Conservation (phyloP, 2,329 filamentous ascomycete genomes). For the Macroventuria anomochaeta region DNA sequence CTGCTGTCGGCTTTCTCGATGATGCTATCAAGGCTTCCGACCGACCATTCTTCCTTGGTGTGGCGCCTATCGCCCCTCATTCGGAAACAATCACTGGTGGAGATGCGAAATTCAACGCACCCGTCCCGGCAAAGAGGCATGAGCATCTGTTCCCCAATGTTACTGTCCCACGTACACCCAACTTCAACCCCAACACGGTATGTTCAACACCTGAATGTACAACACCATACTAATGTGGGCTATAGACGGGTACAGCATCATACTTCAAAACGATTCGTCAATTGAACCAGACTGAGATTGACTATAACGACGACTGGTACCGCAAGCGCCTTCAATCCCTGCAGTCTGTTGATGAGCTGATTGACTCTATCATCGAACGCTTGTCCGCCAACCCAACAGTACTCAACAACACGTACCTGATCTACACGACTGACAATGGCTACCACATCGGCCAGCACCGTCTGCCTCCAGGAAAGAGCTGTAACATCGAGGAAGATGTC, state of each 20-base stretch:
- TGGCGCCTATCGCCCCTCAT: conserved; percentile 73
- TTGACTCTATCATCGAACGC: conserved; percentile 54
- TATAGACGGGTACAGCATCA: conserved; percentile 25
- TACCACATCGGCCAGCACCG: conserved; percentile 53
- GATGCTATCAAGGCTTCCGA: conserved; percentile 60
- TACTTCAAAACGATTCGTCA: conserved; percentile 34
- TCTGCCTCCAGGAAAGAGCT: conserved; percentile 51
- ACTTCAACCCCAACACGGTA: conserved; percentile 68
- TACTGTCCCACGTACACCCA: conserved; percentile 65
- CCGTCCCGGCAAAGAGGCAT: conserved; percentile 67
- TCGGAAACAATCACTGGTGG: conserved; percentile 27
- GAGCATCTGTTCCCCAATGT: conserved; percentile 66
- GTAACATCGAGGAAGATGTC: conserved; percentile 52
- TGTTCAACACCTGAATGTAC: background rate
- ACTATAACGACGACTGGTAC: conserved; percentile 62
- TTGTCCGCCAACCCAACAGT: conserved; percentile 50
- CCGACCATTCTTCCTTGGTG: conserved; percentile 70
- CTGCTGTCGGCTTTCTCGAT: conserved; percentile 66
- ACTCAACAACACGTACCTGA: conserved; percentile 56
- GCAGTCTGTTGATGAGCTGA: conserved; percentile 62
- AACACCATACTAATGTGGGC: background rate
- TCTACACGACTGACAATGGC: conserved; percentile 53
- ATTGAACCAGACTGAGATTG: conserved; percentile 56
- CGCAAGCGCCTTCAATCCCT: conserved; percentile 58
- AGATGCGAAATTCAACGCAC: conserved; percentile 54